A percentile compares a stretch with the other conserved stretches of the same genome.
phyloP scores from a whole-genome alignment of 2,329 filamentous ascomycete species.

The Cladosporium oxysporum region DNA sequence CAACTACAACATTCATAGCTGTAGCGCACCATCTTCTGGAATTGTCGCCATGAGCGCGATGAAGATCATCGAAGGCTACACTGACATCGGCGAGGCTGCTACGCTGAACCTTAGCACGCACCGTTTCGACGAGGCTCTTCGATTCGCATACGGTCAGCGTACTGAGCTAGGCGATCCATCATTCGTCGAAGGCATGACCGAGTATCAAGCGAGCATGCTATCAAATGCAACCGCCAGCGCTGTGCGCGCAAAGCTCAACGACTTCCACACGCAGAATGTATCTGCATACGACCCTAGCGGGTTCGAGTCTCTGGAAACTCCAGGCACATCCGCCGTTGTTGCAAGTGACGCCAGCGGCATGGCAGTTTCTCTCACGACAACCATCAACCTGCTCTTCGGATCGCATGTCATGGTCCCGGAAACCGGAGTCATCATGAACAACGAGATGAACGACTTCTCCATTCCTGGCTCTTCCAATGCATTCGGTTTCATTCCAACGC shows the following conservation, averaged over 20 bases:
- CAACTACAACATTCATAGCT: constrained; percentile 68
- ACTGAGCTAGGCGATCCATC: constrained; percentile 79
- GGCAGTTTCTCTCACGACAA: constrained; percentile 80
- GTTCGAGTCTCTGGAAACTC: constrained; percentile 67
- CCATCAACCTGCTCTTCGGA: constrained; percentile 85
- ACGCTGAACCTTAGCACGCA: constrained; percentile 71
- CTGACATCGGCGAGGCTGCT: constrained; percentile 59
- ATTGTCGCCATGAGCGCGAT: constrained; percentile 72
- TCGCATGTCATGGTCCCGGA: constrained; percentile 75
- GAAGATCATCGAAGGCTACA: constrained; percentile 80
- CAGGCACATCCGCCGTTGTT: constrained; percentile 73
- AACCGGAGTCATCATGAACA: constrained; percentile 75
- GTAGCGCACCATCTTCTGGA: constrained; percentile 76
- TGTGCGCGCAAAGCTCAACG: constrained; percentile 68
- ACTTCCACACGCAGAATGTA: constrained; percentile 69
- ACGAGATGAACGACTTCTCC: constrained; percentile 71
- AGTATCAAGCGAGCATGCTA: constrained; percentile 70
- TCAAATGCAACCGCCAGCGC: constrained; percentile 58
- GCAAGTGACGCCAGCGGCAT: constrained; percentile 72
- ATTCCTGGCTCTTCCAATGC: constrained; percentile 76
- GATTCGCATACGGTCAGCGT: constrained; percentile 79
- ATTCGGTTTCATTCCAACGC: constrained; percentile 81
- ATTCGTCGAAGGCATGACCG: constrained; percentile 65
- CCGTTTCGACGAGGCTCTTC: constrained; percentile 81
- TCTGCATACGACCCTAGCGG: constrained; percentile 71